Base-by-base conservation (phyloP, 768 basidiomycete species). In the Epithele typhae region DNA sequence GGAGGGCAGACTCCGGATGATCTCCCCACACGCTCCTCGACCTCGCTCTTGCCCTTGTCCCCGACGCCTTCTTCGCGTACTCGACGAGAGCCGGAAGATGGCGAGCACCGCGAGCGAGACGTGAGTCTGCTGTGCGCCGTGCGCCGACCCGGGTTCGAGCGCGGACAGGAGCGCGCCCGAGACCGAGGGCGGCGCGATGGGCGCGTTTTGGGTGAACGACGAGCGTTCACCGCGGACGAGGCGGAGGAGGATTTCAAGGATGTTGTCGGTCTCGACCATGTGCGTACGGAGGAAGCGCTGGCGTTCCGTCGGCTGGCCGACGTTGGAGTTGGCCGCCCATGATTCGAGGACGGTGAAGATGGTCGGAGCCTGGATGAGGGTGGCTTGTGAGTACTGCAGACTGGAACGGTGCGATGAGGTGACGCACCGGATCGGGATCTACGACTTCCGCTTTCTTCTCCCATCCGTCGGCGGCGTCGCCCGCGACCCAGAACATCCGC, bases 61-160 rank as follows among this genome's bases (percentile, higher is more conserved):
- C 64, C 82, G 84, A 12, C 84, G 85, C 64, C 81, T 76, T 61
- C 75, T 71, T 5, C 92, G 92, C 61, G 84, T 92, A 54, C 92
- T 91, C 40, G 84, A 70, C 5, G 86, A 73, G 71, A 97, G 79
- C 21, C 87, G 77, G 69, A 92, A 92, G 65, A 98, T 79, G 12
- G 93, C 92, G 41, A 98, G 73, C 10, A 98, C 88, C 8, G 94
- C 93, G 25, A 98, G 77, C 8, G 91, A 91, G 19, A 95, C 87
- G 55, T 94, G 93, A 1, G 93, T 97, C 68, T 99, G 95, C 58
- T 94, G 90, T 33, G 81, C 74, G 17, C 82, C 84, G 59, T 92
- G 90, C 11, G 88, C 79, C 3, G 90, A 87, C 34, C 81, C 81
- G n/a, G 78, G 80, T 5, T 79, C 70, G 40, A 90, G 71, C 27